These are phyloP conservation scores for Blastomyces percursus DNA, from an alignment of 2,329 filamentous ascomycete species.

Conservation along the genomic window DNA sequence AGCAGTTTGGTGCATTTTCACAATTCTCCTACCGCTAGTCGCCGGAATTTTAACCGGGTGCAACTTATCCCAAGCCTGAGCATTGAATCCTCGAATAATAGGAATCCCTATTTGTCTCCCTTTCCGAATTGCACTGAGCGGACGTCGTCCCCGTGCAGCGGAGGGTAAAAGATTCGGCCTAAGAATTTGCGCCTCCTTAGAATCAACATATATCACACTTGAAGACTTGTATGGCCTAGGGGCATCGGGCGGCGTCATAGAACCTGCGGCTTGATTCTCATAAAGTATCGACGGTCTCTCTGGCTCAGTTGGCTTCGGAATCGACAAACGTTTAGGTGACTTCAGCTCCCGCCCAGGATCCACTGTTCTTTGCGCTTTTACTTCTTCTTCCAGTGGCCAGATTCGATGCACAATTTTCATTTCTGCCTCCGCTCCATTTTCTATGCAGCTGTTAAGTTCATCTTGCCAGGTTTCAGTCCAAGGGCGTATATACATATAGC, in stretches of 20 bases:
- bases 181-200: conserved; percentile 65
- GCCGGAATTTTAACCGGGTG: conserved; percentile 45
- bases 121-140: conserved; percentile 73
- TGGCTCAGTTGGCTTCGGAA: conserved; percentile 2
- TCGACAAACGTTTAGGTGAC: conserved; percentile 7
- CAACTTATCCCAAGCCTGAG: conserved; percentile 61
- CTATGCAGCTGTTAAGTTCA: conserved; percentile 78
- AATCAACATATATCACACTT: conserved; percentile 78
- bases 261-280: conserved; percentile 34
- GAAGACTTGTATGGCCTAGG: conserved; percentile 57
- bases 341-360: conserved; percentile 30
- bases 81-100: conserved; percentile 82
- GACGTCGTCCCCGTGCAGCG: conserved; percentile 68
- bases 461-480: conserved; percentile 91
- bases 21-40: conserved; percentile 33
- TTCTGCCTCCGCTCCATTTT: conserved; percentile 80
- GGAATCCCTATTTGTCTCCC: conserved; percentile 71
- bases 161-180: conserved; percentile 80
- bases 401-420: conserved; percentile 77
- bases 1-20: conserved; percentile 29
- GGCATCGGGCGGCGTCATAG: conserved; percentile 32
- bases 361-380: conserved; percentile 24
- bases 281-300: conserved; percentile 15
- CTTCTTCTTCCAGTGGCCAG: conserved; percentile 54
- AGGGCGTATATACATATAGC: conserved; percentile 72